Evolutionary conservation across 1,284 basidiomycete species (phyloP), one percentile per base, ranked within the genome.

Genomic region (Afroboletus lepidellus): DNA sequence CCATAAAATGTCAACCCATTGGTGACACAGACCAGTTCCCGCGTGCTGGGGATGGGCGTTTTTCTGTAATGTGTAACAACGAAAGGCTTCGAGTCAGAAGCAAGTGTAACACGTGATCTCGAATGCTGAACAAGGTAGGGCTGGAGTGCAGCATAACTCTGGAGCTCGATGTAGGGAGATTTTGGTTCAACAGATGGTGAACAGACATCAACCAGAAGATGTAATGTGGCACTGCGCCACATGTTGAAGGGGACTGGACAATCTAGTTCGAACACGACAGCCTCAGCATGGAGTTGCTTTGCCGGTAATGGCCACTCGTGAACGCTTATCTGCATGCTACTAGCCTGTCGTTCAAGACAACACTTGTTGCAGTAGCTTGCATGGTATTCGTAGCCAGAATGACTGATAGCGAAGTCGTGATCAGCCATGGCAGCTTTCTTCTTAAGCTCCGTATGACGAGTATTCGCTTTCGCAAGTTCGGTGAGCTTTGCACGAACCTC

Each of bases 291-390:
- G 1, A 63, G 36, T 3, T 23, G 3, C 8, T 62, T 41, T 0
- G 51, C 32, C 0, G 80, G 77, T 29, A 82, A 59, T 0, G 79
- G 79, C 80, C 78, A 80, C 46, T 83, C 80, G 39, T 77, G 64
- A 5, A 77, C 58, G 0, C 37, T 5, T 34, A 81, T 79, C 0
- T 36, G 12, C 59, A 80, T 57, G 0, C 9, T 32, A 0, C 21
- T 24, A 0, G 64, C 60, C 39, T 62, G 13, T 2, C 41, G 29
- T 32, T 69, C 48, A 3, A 71, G 54, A 1, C 3, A 1, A 48
- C 79, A 81, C 47, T 67, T 75, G 0, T 0, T 8, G 52, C 74
- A 74, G 0, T 18, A 8, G 1, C 29, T 45, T 2, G 20, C 4
- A 16, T 60, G 55, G 8, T 21, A 21, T 34, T 43, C 24, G 0